Evolutionary conservation across 805 yeast genomes (phyloP), one percentile per base, ranked within the genome.

Genomic region (Myxozyma lipomycoides): DNA sequence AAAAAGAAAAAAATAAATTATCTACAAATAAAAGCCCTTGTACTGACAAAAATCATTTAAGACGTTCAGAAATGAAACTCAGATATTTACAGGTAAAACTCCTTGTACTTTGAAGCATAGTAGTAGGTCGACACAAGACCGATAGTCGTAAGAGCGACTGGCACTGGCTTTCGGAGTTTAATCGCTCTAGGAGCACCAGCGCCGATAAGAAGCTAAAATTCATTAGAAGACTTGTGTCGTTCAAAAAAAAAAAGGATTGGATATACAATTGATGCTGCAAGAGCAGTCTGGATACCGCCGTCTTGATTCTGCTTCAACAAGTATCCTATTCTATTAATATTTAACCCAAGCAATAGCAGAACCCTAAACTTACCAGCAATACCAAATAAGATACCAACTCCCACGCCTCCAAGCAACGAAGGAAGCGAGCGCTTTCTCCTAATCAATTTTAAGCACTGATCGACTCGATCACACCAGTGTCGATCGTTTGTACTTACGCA

Each of bases 261-360:
- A 41, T 53, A 18, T 39, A 85, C 62, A 1, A 80, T 60, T 3
- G 95, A 83, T 1, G 90, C 78, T 10, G 81, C 84, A 48, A 89
- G 70, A 0, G 96, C 95, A 17, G 84, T 65, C 65, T 86, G 90
- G 58, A 90, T 74, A 40, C 96, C 96, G 69, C 78, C 79, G 64
- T 86, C 89, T 54, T 79, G 81, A 65, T 87, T 86, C 48, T 82
- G 71, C 58, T 78, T 76, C 55, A 88, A 71, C 58, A 90, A 73
- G 68, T 87, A 86, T 17, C 95, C 91, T 55, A 23, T 12, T 4
- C 18, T 12, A 3, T 22, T 71, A 12, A 84, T 74, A n/a, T n/a
- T n/a, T n/a, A n/a, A 56, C 38, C 6, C 38, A 10, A n/a, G 19
- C 6, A 85, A 72, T 1, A 81, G 68, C 7, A 78, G 57, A 36